Conservation (phyloP, 148 eudicot species). For the Diospyros kaki region DNA sequence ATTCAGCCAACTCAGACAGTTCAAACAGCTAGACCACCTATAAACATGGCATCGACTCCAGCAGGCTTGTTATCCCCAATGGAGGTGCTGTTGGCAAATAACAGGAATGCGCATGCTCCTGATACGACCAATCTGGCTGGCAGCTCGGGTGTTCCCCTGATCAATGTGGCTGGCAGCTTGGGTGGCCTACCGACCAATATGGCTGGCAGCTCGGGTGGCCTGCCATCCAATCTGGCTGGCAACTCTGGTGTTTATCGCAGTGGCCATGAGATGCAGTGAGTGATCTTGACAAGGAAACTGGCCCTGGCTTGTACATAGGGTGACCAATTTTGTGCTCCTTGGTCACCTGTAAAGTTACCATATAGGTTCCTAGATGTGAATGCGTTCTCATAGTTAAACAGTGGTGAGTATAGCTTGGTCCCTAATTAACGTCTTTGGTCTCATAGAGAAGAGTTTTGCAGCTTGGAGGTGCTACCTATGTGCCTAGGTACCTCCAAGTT, state of each 20-base stretch:
- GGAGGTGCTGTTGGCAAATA: conserved; percentile 20
- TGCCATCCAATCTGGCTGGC: conserved; percentile 11
- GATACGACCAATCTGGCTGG: conserved; percentile 7
- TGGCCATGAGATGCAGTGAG: not conserved
- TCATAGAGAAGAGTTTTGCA: not conserved
- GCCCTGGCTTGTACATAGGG: not conserved
- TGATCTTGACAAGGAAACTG: not conserved
- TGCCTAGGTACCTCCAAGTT: too few species aligned
- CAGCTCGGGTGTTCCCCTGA: not conserved
- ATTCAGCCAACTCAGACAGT: conserved; percentile 41
- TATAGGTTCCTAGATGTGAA: not conserved
- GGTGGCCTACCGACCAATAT: conserved; percentile 8
- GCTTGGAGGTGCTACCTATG: not conserved
- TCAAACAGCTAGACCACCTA: conserved; percentile 38
- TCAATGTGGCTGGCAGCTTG: conserved; percentile 11
- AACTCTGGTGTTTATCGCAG: not conserved
- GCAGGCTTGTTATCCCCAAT: conserved; percentile 20
- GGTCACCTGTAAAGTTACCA: not conserved
- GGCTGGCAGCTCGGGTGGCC: conserved; percentile 10
- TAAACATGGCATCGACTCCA: conserved; percentile 16
- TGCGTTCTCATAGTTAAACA: not conserved
- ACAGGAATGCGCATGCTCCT: conserved; percentile 9
- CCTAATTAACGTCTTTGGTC: not conserved
- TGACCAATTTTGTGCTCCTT: conserved; percentile 1
- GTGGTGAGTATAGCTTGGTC: not conserved